These are phyloP conservation scores for Pinguiococcus pyrenoidosus DNA, from an alignment of 108 stramenopile genomes.

Conservation along the genomic window DNA sequence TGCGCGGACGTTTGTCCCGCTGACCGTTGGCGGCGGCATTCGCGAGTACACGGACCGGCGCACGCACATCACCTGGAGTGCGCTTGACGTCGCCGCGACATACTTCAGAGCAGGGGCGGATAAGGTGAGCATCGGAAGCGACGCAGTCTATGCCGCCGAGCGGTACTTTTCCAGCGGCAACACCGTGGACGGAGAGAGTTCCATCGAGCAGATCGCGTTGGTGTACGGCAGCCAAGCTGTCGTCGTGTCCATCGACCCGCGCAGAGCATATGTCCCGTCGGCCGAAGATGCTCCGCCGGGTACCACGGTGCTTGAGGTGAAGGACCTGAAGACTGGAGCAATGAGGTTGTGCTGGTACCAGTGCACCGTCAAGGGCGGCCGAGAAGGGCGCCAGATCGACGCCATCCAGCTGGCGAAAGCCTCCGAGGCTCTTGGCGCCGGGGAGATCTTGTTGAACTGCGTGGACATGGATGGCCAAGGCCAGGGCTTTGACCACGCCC, in stretches of 20 bases:
- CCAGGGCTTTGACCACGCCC: slow-evolving; percentile 76
- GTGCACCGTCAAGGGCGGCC: slow-evolving; percentile 90
- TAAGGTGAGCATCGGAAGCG: slow-evolving; percentile 86
- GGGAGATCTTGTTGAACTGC: slow-evolving; percentile 96
- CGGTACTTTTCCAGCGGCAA: slow-evolving; percentile 34
- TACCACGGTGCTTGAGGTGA: slow-evolving; percentile 21
- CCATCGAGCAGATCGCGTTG: slow-evolving; percentile 72
- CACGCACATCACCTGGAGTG: slow-evolving; percentile 47
- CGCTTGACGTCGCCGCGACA: slow-evolving; percentile 82
- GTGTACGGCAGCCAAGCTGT: slow-evolving; percentile 96
- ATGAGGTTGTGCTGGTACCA: slow-evolving; percentile 89
- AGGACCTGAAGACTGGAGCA: slow-evolving; percentile 29
- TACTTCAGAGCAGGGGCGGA: slow-evolving; percentile 99
- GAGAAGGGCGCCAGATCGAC: slow-evolving; percentile 76
- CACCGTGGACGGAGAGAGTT: no score
- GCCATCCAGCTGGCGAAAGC: slow-evolving; percentile 73
- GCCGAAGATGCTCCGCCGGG: slow-evolving; percentile 1
- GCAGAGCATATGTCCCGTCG: slow-evolving; percentile 62
- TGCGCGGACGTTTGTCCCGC: slow-evolving; percentile 81
- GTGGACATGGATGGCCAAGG: slow-evolving; percentile 97
- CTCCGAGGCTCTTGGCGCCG: slow-evolving; percentile 74
- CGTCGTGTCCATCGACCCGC: slow-evolving; percentile 93
- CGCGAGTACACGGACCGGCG: slow-evolving; percentile 66
- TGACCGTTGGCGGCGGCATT: slow-evolving; percentile 96
- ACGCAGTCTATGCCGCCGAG: slow-evolving; percentile 83